A percentile compares a stretch with the other conserved stretches of the same genome.
phyloP scores from a whole-genome alignment of 352 stramenopile species.

The Phytophthora cactorum region DNA sequence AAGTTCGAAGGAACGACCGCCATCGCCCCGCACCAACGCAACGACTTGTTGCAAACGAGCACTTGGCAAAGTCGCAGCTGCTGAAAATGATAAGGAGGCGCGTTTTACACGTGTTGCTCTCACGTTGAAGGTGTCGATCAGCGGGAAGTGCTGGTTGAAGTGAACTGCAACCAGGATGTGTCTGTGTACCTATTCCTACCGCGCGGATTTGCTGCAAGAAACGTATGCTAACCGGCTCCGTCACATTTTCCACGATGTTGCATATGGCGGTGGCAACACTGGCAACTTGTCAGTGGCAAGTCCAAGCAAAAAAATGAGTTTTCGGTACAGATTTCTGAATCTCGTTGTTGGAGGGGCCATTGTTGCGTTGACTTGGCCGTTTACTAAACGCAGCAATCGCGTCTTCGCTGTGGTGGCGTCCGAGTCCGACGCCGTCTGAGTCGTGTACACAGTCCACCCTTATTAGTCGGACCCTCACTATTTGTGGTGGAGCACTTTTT shows the following conservation, averaged over 20 bases:
- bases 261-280: neutral
- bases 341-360: no score
- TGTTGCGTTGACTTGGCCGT: conserved; percentile 1
- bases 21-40: no score
- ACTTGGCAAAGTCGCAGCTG: conserved; percentile 16
- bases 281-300: neutral
- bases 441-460: no score
- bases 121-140: conserved; percentile 27
- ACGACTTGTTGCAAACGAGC: no score
- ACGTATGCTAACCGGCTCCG: conserved; percentile 35
- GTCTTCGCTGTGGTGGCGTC: no score
- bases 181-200: conserved; percentile 3
- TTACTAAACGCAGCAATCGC: conserved; percentile 2
- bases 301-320: conserved; percentile 1
- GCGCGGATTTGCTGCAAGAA: conserved; percentile 16
- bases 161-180: conserved; percentile 29
- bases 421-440: no score
- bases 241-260: conserved; percentile 22
- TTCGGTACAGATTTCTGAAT: no score
- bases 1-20: no score
- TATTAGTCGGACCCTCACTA: no score
- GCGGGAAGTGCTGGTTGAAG: conserved; percentile 31
- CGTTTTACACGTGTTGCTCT: conserved; percentile 11
- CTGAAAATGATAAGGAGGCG: conserved; percentile 14
- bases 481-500: no score